These are phyloP conservation scores for Heracleum sosnowskyi DNA, from an alignment of 129 eudicot species.

Conservation along the genomic window DNA sequence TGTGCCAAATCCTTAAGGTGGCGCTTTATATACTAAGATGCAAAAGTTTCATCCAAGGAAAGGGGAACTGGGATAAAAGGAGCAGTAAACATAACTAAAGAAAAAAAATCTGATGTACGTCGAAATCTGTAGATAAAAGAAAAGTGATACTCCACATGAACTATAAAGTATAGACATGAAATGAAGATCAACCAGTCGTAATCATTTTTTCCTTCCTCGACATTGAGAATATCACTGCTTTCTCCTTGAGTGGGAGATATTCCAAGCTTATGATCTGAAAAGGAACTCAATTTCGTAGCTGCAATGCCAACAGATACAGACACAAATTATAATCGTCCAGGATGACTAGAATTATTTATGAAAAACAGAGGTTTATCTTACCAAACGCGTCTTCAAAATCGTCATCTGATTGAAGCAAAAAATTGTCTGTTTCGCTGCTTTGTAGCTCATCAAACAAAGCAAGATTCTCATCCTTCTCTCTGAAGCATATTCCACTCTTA, in stretches of 20 bases:
- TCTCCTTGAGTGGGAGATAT: constrained; percentile 69
- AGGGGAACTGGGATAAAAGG: background rate
- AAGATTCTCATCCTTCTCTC: constrained; percentile 79
- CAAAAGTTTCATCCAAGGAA: background rate
- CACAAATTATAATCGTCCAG: background rate
- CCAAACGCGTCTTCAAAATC: constrained; percentile 72
- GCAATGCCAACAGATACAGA: constrained; percentile 20
- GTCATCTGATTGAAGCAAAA: constrained; percentile 71
- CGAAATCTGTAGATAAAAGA: background rate
- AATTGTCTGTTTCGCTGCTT: constrained; percentile 59
- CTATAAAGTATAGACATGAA: constrained; percentile 2
- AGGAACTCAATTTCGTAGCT: constrained; percentile 58
- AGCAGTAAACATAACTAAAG: background rate
- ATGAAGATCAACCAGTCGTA: constrained; percentile 80
- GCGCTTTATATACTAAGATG: background rate
- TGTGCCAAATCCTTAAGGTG: background rate
- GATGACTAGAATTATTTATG: background rate
- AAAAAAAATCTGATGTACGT: background rate
- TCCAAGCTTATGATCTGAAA: constrained; percentile 66
- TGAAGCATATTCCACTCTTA: constrained; percentile 50
- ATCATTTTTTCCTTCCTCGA: constrained; percentile 79
- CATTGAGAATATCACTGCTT: constrained; percentile 81
- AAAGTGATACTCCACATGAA: background rate
- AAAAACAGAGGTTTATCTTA: constrained; percentile 22
- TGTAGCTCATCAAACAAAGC: constrained; percentile 82